A percentile compares a stretch with the other conserved stretches of the same genome.
phyloP scores from a whole-genome alignment of 1,284 basidiomycete species.

The Apiotrichum gracile region DNA sequence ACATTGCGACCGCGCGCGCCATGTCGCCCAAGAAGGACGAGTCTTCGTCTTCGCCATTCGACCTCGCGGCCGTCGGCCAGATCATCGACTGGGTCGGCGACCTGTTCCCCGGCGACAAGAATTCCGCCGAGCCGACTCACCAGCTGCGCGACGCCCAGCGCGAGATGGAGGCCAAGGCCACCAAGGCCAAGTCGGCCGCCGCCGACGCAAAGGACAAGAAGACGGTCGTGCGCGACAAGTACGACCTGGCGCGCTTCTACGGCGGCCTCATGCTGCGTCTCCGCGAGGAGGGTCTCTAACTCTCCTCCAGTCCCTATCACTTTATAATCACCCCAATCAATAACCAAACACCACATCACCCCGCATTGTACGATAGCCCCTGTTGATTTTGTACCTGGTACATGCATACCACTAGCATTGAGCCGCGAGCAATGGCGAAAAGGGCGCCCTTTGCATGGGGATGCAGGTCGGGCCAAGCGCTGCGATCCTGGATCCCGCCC shows the following conservation, averaged over 20 bases:
- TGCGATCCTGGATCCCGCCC: too few relatives aligned
- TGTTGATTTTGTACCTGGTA: too few relatives aligned
- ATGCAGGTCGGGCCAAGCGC: too few relatives aligned
- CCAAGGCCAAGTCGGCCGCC: neutral
- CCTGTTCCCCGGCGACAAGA: slow-evolving; percentile 34
- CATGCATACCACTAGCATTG: too few relatives aligned
- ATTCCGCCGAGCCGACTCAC: slow-evolving; percentile 24
- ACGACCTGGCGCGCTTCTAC: slow-evolving; percentile 47
- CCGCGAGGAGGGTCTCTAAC: slow-evolving; percentile 43
- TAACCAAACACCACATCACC: neutral
- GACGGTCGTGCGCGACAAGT: slow-evolving; percentile 41
- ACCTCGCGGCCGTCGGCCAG: slow-evolving; percentile 44
- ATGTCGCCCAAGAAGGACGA: slow-evolving; percentile 10
- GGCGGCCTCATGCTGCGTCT: slow-evolving; percentile 47
- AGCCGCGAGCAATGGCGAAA: too few relatives aligned
- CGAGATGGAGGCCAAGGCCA: slow-evolving; percentile 30
- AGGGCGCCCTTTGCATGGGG: too few relatives aligned
- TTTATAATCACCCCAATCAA: neutral
- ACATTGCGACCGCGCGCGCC: slow-evolving; percentile 15
- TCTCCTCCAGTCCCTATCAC: too few relatives aligned
- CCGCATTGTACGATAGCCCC: too few relatives aligned
- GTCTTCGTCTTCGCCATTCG: slow-evolving; percentile 19
- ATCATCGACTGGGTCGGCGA: slow-evolving; percentile 47
- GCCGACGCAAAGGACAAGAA: slow-evolving; percentile 5
- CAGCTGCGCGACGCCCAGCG: slow-evolving; percentile 38